Evolutionary conservation across 768 basidiomycete species (phyloP).

Genomic region (Podaxis carcinomalis): DNA sequence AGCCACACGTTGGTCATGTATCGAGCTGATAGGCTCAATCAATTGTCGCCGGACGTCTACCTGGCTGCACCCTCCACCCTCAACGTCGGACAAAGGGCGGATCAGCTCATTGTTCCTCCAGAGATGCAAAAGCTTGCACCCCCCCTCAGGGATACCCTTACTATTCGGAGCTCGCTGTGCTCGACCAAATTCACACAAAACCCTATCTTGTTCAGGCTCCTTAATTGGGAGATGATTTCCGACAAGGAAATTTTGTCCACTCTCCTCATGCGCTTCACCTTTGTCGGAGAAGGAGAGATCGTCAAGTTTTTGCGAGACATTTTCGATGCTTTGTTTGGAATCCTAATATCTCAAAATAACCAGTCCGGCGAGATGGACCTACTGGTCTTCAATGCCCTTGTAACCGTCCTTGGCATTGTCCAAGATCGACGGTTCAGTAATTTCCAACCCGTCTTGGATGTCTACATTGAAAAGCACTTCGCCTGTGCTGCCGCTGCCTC

Average conservation of each 20-base stretch:
- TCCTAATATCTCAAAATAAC: slow-evolving; percentile 73
- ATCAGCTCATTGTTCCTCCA: slow-evolving; percentile 51
- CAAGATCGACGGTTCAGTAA: slow-evolving; percentile 94
- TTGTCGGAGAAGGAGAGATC: slow-evolving; percentile 92
- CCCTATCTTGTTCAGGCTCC: slow-evolving; percentile 69
- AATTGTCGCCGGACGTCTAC: slow-evolving; percentile 67
- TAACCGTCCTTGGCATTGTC: slow-evolving; percentile 88
- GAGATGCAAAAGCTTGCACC: slow-evolving; percentile 64
- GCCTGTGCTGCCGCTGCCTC: slow-evolving; percentile 74
- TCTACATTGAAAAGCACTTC: slow-evolving; percentile 91
- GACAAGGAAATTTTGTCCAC: slow-evolving; percentile 65
- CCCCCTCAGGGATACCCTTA: slow-evolving; percentile 71
- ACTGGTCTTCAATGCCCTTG: slow-evolving; percentile 85
- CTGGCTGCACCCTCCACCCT: slow-evolving; percentile 63
- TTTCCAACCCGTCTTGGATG: slow-evolving; percentile 89
- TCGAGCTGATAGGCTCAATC: slow-evolving; percentile 65
- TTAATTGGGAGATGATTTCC: slow-evolving; percentile 72
- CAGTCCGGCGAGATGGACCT: slow-evolving; percentile 76
- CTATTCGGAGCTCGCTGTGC: slow-evolving; percentile 84
- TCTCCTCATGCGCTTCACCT: slow-evolving; percentile 80
- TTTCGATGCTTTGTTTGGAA: slow-evolving; percentile 90
- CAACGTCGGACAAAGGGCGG: slow-evolving; percentile 49
- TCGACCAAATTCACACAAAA: slow-evolving; percentile 94
- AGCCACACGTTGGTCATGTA: slow-evolving; percentile 84
- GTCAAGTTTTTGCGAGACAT: slow-evolving; percentile 90